These are phyloP conservation scores for Brassica cretica DNA, from an alignment of 345 rosid genomes.

Conservation along the genomic window DNA sequence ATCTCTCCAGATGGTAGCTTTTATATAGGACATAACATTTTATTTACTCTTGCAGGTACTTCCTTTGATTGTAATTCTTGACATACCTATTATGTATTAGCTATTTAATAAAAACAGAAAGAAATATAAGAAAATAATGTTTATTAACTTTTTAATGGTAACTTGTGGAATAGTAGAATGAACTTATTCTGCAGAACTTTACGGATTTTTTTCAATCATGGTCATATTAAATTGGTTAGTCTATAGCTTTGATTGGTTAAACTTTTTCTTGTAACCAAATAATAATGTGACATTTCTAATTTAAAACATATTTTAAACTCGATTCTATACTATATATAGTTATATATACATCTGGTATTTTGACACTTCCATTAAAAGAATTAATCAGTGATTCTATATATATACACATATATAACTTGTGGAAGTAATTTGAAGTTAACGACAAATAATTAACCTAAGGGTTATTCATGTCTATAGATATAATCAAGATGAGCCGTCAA, in stretches of 20 bases:
- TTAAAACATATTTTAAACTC: not conserved
- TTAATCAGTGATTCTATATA: conserved; percentile 15
- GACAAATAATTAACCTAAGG: conserved; percentile 7
- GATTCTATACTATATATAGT: not conserved
- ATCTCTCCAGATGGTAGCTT: conserved; percentile 19
- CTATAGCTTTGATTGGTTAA: not conserved
- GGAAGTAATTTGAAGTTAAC: not conserved
- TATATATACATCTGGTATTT: not conserved
- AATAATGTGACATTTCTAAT: not conserved
- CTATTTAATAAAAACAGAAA: not conserved
- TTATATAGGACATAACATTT: not conserved
- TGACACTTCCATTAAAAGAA: not conserved
- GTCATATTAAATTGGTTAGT: not conserved
- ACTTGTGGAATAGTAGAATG: not conserved
- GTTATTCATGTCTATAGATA: conserved; percentile 38
- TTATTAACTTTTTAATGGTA: not conserved
- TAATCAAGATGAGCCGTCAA: conserved; percentile 62
- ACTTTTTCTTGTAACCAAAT: not conserved
- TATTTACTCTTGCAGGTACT: not conserved
- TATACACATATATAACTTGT: conserved; percentile 18
- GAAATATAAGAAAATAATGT: not conserved
- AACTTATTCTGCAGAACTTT: not conserved
- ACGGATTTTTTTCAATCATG: not conserved
- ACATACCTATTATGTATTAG: not conserved
- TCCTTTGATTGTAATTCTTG: not conserved